Percentiles rank a stretch among this genome's conserved stretches.
Evolutionary conservation across 2,329 filamentous ascomycete genomes (phyloP).

Genomic region (Hymenoscyphus linearis): DNA sequence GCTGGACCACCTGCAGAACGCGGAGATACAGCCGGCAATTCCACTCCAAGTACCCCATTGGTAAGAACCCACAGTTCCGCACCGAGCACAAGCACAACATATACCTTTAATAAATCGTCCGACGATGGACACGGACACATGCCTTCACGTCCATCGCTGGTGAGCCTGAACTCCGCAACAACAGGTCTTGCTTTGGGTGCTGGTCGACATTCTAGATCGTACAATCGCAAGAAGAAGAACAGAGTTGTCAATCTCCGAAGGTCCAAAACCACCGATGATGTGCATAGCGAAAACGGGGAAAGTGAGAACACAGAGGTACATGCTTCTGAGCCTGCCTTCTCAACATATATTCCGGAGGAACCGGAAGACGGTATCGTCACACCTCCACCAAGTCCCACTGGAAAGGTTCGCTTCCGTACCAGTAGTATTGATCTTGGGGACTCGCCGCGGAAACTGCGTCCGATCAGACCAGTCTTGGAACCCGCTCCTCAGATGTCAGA

Average conservation of each 20-base stretch:
- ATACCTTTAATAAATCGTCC: constrained; percentile 68
- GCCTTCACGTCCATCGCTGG: constrained; percentile 63
- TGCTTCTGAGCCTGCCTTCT: constrained; percentile 54
- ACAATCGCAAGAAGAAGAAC: constrained; percentile 74
- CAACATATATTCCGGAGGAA: constrained; percentile 55
- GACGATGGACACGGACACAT: constrained; percentile 47
- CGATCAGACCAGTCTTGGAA: constrained; percentile 16
- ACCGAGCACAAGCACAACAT: constrained; percentile 52
- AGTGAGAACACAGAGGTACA: constrained; percentile 48
- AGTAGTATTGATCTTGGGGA: constrained; percentile 34
- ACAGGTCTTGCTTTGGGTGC: constrained; percentile 60
- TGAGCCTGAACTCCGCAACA: constrained; percentile 55
- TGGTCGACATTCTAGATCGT: constrained; percentile 52
- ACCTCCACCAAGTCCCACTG: constrained; percentile 43
- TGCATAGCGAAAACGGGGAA: constrained; percentile 47
- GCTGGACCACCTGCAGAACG: constrained; percentile 66
- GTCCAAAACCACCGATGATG: constrained; percentile 43
- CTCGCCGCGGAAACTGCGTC: constrained; percentile 29
- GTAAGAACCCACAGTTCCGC: constrained; percentile 59
- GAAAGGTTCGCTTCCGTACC: constrained; percentile 32
- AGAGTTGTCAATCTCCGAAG: constrained; percentile 76
- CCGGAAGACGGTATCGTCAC: constrained; percentile 50
- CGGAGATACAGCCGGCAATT: constrained; percentile 44
- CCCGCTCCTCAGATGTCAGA: constrained; percentile 15
- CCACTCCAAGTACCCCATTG: constrained; percentile 40